Evolutionary conservation across 257 asterid species (phyloP), one percentile per base, ranked within the genome.

Genomic region (Ophiorrhiza pumila): DNA sequence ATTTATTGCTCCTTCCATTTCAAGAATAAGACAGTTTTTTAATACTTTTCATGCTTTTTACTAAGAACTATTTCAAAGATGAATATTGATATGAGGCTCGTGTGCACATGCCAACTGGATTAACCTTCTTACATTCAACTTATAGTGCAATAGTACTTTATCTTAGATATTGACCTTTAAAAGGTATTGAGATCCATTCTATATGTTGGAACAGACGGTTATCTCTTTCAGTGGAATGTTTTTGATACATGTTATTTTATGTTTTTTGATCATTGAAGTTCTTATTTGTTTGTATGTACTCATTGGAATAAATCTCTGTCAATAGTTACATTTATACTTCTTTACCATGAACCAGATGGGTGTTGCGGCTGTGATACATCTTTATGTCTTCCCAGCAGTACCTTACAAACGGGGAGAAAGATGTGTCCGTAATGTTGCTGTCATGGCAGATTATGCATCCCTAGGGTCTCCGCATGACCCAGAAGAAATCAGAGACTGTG

Each of bases 371-470:
- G 87, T 94, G 74, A 91, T 94, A 65, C 99, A 94, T 83, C 93
- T 94, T 55, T 90, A 87, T 79, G 97, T 87, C 71, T 94, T 94
- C 87, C 97, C 99, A 39, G 97, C 97, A 37, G 82, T 65, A 50
- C 97, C 99, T 74, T 94, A 94, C 81, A 90, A 88, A 79, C 97
- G 88, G 75, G 99, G 99, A 60, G 99, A 94, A 86, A 87, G 99
- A 82, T 90, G 99, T 82, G 96, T 87, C 18, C 88, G 95, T 55
- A 94, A 90, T 80, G 97, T 94, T 45, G 86, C 98, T 63, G 99
- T 94, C 79, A 77, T 94, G 90, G 76, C 96, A 52, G 96, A 94
- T 74, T 94, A 94, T 84, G 99, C 99, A 55, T 86, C 99, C 60
- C 71, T 91, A 75, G 98, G 95, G 71, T 71, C 87, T 53, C 90